Base-by-base conservation (phyloP, 2,329 filamentous ascomycete species). In the Domatiomyces globalis region DNA sequence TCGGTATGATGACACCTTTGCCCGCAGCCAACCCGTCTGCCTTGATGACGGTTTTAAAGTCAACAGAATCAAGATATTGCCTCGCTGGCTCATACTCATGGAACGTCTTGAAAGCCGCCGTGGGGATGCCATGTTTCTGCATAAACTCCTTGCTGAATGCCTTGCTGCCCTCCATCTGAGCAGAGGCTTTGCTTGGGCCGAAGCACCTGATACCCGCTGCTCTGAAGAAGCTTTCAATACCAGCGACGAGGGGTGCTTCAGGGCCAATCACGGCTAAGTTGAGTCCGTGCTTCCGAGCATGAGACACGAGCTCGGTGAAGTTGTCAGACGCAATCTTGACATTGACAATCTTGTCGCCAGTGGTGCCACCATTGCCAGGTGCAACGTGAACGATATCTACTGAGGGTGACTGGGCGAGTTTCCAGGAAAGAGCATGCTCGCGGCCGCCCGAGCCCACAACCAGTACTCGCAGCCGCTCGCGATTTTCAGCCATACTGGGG, bases 111-210 rank as follows among this genome's bases (percentile, higher is more conserved):
- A 95, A 96, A 42, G 79, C 80, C 15, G 92, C 92, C 1, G 92
- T 96, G 39, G 90, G 89, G 61, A 98, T 94, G 62, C 78, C 77
- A 70, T 94, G 81, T 58, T 83, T 81, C 68, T 85, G 83, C 92
- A 96, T 98, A 65, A 96, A 96, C 68, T 96, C 89, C 67, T 98
- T 98, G 56, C 86, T 88, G 68, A 94, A 96, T 9, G 90, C 86
- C 74, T 98, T 98, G 71, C 86, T 94, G 54, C 92, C 92, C 70
- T 98, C 92, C 78, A 98, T 87, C 45, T 79, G 78, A 17, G 92
- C 89, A 19, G 92, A 90, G 47, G 80, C 80, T 69, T 85, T 81
- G 52, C 82, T 85, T 4, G 92, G 92, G 1, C 90, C 92, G 64
- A 95, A 96, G 68, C 81, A 84, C 60, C 79, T 77, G 64, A 95